phyloP scores from a whole-genome alignment of 306 rosid genomes.

The Macrotyloma uniflorum region DNA sequence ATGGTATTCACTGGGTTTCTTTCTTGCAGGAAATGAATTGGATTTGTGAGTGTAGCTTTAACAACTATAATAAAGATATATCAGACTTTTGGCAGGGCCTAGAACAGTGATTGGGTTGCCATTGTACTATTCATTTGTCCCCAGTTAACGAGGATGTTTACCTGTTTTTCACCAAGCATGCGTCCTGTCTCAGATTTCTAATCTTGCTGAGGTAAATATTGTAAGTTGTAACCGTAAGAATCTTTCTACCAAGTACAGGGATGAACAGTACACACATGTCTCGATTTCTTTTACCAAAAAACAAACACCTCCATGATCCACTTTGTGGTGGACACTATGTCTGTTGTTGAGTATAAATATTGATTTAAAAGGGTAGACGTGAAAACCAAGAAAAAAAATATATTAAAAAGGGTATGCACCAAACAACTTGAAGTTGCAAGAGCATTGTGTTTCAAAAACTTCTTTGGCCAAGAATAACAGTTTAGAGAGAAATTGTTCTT shows the following conservation, averaged over 20 bases:
- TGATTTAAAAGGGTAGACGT: neutral
- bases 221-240: conserved; percentile 10
- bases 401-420: neutral
- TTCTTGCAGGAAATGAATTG: conserved; percentile 26
- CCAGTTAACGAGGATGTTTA: conserved; percentile 8
- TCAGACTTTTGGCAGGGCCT: conserved; percentile 30
- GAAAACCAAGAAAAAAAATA: neutral
- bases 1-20: conserved; percentile 19
- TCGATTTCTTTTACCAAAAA: conserved; percentile 12
- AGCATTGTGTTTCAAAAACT: neutral
- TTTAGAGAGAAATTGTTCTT: neutral
- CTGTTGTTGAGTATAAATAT: conserved; percentile 3
- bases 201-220: neutral
- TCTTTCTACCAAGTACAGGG: neutral
- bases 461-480: neutral
- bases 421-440: neutral
- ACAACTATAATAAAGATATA: conserved; percentile 4
- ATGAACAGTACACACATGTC: conserved; percentile 6
- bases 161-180: conserved; percentile 32
- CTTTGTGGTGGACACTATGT: neutral
- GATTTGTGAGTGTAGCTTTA: conserved; percentile 25
- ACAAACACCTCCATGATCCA: conserved; percentile 24
- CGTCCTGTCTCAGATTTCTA: conserved; percentile 1
- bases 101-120: conserved; percentile 29
- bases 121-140: conserved; percentile 23